A percentile compares a stretch with the other conserved stretches of the same genome.
Conservation (phyloP, 768 basidiomycete genomes). For the Lactifluus subvellereus region DNA sequence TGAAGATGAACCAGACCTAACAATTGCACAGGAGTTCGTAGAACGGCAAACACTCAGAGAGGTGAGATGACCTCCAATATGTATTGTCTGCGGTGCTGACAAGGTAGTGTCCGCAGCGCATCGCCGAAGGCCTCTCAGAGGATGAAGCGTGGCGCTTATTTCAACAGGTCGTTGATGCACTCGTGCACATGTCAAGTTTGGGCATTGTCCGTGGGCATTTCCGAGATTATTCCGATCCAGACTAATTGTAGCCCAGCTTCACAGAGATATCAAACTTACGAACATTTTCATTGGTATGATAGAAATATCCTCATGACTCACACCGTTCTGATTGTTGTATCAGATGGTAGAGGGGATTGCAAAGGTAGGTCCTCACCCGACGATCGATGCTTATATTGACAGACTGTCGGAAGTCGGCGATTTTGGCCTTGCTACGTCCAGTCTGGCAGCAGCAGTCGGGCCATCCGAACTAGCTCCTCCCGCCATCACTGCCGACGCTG, state of each 20-base stretch:
- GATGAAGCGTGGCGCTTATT: slow-evolving; percentile 88
- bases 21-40: slow-evolving; percentile 65
- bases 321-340: not conserved
- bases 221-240: not conserved
- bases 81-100: not conserved
- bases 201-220: slow-evolving; percentile 58
- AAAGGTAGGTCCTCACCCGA: slow-evolving; percentile 45
- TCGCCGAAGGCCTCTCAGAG: slow-evolving; percentile 76
- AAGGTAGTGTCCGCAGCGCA: slow-evolving; percentile 39
- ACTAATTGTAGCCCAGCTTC: slow-evolving; percentile 40
- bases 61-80: slow-evolving; percentile 35
- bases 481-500: slow-evolving; percentile 44
- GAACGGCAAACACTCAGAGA: slow-evolving; percentile 88
- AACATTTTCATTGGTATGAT: slow-evolving; percentile 90
- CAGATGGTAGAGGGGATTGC: slow-evolving; percentile 78
- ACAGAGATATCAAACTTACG: slow-evolving; percentile 86
- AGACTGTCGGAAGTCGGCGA: slow-evolving; percentile 61
- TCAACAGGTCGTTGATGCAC: slow-evolving; percentile 82
- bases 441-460: slow-evolving; percentile 71
- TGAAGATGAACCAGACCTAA: slow-evolving; percentile 2
- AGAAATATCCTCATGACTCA: not conserved
- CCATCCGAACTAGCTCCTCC: slow-evolving; percentile 57
- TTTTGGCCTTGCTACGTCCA: slow-evolving; percentile 86
- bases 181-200: slow-evolving; percentile 82
- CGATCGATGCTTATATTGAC: slow-evolving; percentile 2